phyloP scores from a whole-genome alignment of 352 stramenopile genomes.

The Globisporangium lucens region DNA sequence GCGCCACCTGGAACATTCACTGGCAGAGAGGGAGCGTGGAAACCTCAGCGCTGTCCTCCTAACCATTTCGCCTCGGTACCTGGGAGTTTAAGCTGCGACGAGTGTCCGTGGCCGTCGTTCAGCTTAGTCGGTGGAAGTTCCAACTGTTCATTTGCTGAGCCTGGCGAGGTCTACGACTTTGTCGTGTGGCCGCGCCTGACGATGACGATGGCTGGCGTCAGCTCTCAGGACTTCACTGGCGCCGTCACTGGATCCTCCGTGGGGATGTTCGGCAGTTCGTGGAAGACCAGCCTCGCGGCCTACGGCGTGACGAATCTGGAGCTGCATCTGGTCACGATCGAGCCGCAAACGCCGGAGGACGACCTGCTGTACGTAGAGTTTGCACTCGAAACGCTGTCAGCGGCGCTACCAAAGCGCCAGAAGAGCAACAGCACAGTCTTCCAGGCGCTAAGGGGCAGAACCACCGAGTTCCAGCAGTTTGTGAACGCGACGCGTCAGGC shows the following conservation, averaged over 20 bases:
- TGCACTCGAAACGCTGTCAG: conserved; percentile 7
- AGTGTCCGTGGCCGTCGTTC: conserved; percentile 19
- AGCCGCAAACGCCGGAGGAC: conserved; percentile 11
- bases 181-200: conserved; percentile 13
- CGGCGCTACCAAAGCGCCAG: conserved; percentile 4
- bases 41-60: conserved; percentile 7
- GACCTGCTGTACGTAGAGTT: conserved; percentile 8
- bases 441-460: neutral
- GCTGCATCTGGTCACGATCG: conserved; percentile 12
- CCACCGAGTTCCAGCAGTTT: conserved; percentile 8
- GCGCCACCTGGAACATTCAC: conserved; percentile 5
- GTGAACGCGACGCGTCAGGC: neutral
- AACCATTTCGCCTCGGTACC: conserved; percentile 2
- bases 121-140: conserved; percentile 8
- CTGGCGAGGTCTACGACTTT: conserved; percentile 14
- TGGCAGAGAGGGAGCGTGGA: conserved; percentile 5
- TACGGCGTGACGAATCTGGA: conserved; percentile 6
- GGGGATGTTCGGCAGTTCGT: neutral
- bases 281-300: conserved; percentile 5
- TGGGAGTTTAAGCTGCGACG: neutral
- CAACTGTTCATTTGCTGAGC: neutral
- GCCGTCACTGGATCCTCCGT: neutral
- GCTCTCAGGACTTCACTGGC: neutral
- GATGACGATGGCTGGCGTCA: conserved; percentile 16
- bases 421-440: conserved; percentile 13